Percentiles rank a stretch among this genome's conserved stretches.
phyloP scores from a whole-genome alignment of 1,139 yeast species.

The Saccharomycopsis hybrid region DNA sequence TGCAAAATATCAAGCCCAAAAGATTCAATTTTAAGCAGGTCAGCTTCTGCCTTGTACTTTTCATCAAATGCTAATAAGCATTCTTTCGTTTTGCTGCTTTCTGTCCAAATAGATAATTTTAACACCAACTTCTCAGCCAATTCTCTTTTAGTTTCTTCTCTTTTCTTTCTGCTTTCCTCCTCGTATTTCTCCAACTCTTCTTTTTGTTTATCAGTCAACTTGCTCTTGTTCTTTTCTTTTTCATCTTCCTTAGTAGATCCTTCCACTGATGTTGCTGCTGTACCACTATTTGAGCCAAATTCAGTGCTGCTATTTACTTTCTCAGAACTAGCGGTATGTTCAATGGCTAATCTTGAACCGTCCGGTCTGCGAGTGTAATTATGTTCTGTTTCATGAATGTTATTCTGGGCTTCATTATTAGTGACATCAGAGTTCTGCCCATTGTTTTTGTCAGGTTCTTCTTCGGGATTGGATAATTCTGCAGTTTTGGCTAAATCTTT shows the following conservation, averaged over 20 bases:
- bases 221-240: conserved; percentile 33
- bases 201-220: conserved; percentile 33
- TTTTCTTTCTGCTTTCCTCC: conserved; percentile 66
- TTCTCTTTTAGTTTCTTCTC: conserved; percentile 63
- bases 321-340: neutral
- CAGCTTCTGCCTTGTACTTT: conserved; percentile 78
- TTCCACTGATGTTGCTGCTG: neutral
- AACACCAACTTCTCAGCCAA: conserved; percentile 60
- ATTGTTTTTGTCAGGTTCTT: conserved; percentile 21
- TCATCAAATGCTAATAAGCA: conserved; percentile 62
- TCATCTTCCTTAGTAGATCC: conserved; percentile 9
- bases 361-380: too few species aligned
- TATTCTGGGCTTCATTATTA: neutral
- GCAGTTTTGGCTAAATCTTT: conserved; percentile 71
- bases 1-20: conserved; percentile 89
- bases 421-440: conserved; percentile 4
- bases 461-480: conserved; percentile 38
- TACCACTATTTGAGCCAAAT: neutral
- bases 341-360: conserved; percentile 2
- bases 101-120: conserved; percentile 71
- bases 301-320: neutral
- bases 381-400: too few species aligned
- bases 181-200: conserved; percentile 72
- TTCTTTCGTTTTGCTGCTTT: conserved; percentile 67
- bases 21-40: conserved; percentile 84